These are phyloP conservation scores for Solanum chacoense DNA, from an alignment of 305 asterid species.

Conservation along the genomic window DNA sequence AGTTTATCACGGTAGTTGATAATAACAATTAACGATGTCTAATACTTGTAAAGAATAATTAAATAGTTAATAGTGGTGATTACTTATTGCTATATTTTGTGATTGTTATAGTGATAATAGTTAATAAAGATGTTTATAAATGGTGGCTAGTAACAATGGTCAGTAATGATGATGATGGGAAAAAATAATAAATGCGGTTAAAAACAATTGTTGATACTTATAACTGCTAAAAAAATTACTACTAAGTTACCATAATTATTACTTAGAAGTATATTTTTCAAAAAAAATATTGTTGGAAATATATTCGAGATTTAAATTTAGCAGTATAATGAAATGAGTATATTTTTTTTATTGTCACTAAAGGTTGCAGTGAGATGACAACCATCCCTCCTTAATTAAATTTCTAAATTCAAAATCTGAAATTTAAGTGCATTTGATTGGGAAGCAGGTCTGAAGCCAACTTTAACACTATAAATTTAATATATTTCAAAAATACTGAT, in stretches of 20 bases:
- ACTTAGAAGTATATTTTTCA: background rate
- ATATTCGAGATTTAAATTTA: background rate
- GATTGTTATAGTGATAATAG: background rate
- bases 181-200: background rate
- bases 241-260: background rate
- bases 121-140: background rate
- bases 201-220: background rate
- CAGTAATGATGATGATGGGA: background rate
- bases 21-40: background rate
- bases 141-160: background rate
- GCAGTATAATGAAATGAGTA: background rate
- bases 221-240: background rate
- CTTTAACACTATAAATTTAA: background rate
- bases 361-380: background rate
- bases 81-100: background rate
- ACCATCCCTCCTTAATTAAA: background rate
- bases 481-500: background rate
- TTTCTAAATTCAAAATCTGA: background rate
- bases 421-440: background rate
- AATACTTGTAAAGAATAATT: background rate
- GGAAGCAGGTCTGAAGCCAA: accelerated
- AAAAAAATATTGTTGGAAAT: background rate
- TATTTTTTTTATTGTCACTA: background rate
- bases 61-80: background rate
- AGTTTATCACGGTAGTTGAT: background rate